A percentile compares a stretch with the other conserved stretches of the same genome.
Conservation (phyloP, 202 grass and related monocot species). For the Zizania palustris region DNA sequence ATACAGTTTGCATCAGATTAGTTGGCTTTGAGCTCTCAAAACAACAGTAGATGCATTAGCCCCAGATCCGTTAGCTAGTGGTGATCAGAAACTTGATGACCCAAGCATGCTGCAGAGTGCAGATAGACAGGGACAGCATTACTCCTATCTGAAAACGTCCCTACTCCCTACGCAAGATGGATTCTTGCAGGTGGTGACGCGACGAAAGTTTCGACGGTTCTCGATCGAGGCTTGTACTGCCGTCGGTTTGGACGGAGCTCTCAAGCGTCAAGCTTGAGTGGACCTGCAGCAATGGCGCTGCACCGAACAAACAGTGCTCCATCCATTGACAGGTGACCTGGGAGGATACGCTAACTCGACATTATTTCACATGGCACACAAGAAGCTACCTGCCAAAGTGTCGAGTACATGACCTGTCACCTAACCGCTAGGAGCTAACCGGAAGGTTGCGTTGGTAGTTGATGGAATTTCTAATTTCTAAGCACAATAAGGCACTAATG, state of each 20-base stretch:
- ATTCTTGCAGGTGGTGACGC: slow-evolving; percentile 17
- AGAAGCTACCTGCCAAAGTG: slow-evolving; percentile 30
- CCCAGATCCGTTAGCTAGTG: not conserved
- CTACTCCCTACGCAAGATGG: not conserved
- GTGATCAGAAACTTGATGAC: not conserved
- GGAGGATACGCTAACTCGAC: not conserved
- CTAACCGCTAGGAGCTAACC: not conserved
- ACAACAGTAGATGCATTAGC: not conserved
- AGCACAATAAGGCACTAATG: not conserved
- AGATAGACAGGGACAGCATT: not conserved
- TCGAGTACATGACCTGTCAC: slow-evolving; percentile 27
- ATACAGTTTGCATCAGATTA: not conserved
- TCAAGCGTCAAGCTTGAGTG: not conserved
- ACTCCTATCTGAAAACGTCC: slow-evolving; percentile 5
- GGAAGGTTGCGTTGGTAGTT: not conserved
- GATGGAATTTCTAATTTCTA: not conserved
- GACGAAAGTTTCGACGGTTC: slow-evolving; percentile 33
- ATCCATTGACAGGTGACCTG: slow-evolving; percentile 5
- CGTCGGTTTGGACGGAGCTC: slow-evolving; percentile 13
- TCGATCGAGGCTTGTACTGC: not conserved
- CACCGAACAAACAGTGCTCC: slow-evolving; percentile 22
- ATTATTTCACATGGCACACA: slow-evolving; percentile 33
- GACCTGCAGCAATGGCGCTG: not conserved
- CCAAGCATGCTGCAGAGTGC: not conserved
- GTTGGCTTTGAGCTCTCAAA: slow-evolving; percentile 21